phyloP scores from a whole-genome alignment of 768 basidiomycete genomes.

The Trametes villosa region DNA sequence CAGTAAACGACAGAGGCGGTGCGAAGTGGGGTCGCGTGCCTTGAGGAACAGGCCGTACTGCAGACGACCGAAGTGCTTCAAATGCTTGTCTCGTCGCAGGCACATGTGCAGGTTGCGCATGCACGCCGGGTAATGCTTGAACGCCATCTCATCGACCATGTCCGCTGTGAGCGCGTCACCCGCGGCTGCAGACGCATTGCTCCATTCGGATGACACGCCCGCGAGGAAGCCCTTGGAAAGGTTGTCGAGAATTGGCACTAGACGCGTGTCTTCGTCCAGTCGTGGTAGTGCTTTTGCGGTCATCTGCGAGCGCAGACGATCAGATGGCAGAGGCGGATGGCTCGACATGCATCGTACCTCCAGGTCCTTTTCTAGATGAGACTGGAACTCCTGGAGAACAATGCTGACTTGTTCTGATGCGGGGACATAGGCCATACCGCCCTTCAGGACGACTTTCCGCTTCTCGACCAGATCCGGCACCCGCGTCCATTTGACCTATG shows the following conservation, averaged over 20 bases:
- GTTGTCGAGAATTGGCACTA: slow-evolving; percentile 88
- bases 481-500: slow-evolving; percentile 92
- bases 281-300: slow-evolving; percentile 88
- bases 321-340: neutral
- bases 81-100: slow-evolving; percentile 75
- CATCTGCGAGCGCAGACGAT: slow-evolving; percentile 46
- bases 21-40: slow-evolving; percentile 45
- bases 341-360: slow-evolving; percentile 53
- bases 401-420: slow-evolving; percentile 78
- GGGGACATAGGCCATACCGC: slow-evolving; percentile 91
- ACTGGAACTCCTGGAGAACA: slow-evolving; percentile 84
- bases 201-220: slow-evolving; percentile 87
- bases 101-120: slow-evolving; percentile 90
- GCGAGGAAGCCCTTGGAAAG: slow-evolving; percentile 93
- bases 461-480: slow-evolving; percentile 91
- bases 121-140: slow-evolving; percentile 92
- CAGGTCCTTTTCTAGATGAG: slow-evolving; percentile 70
- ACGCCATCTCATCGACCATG: slow-evolving; percentile 88
- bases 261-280: slow-evolving; percentile 91
- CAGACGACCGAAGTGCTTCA: slow-evolving; percentile 91
- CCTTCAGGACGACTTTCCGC: slow-evolving; percentile 74
- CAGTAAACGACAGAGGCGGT: neutral
- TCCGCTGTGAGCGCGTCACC: slow-evolving; percentile 84
- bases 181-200: slow-evolving; percentile 51
- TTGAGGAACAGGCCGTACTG: slow-evolving; percentile 96